These are phyloP conservation scores for Oxalis stricta DNA, from an alignment of 441 rosid species.

Conservation along the genomic window DNA sequence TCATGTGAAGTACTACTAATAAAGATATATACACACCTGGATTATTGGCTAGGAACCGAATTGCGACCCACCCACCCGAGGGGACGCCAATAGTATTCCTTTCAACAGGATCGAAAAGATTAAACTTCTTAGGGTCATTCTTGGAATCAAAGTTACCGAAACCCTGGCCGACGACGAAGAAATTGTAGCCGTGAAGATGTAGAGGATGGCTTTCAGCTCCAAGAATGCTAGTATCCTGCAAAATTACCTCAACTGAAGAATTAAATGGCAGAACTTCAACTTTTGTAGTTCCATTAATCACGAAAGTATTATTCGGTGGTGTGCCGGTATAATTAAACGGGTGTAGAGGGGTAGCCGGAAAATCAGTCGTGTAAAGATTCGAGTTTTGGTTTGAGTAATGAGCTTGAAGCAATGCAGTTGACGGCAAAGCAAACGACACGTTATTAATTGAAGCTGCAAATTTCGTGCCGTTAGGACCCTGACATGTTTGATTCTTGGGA, in stretches of 20 bases:
- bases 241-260: slow-evolving; percentile 43
- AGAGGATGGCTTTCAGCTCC: slow-evolving; percentile 64
- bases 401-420: slow-evolving; percentile 34
- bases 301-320: slow-evolving; percentile 48
- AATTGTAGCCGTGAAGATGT: slow-evolving; percentile 53
- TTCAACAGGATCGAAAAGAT: slow-evolving; percentile 47
- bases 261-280: slow-evolving; percentile 37
- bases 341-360: slow-evolving; percentile 31
- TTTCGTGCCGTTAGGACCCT: slow-evolving; percentile 48
- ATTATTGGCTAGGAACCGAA: slow-evolving; percentile 43
- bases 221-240: slow-evolving; percentile 54
- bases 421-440: slow-evolving; percentile 35
- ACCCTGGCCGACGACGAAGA: slow-evolving; percentile 54
- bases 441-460: slow-evolving; percentile 53
- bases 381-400: slow-evolving; percentile 25
- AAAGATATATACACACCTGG: slow-evolving; percentile 43
- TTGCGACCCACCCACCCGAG: slow-evolving; percentile 51
- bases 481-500: slow-evolving; percentile 50
- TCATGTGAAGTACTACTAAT: too few relatives aligned
- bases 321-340: slow-evolving; percentile 54
- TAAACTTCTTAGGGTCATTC: slow-evolving; percentile 31
- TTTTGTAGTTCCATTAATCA: slow-evolving; percentile 36
- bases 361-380: slow-evolving; percentile 33
- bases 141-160: slow-evolving; percentile 43
- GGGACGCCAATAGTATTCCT: slow-evolving; percentile 50